Base-by-base conservation (phyloP, 352 stramenopile genomes). In the Phytophthora citrophthora region DNA sequence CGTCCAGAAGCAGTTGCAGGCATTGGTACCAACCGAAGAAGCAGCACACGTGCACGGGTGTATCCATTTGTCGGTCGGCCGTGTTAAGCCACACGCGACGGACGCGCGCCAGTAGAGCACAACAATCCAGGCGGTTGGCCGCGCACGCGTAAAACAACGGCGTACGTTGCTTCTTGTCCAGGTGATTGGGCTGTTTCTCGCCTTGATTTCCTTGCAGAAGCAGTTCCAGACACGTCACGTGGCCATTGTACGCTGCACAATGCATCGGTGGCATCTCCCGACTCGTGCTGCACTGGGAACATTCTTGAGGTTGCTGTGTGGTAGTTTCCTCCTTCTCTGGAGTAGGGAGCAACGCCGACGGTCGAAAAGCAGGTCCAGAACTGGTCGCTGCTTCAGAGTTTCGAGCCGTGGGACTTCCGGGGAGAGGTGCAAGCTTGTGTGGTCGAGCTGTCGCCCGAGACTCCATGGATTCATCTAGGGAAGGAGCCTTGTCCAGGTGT, bases 81-180 rank as follows among this genome's bases (percentile, higher is more conserved):
- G 81, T 53, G 36, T 90, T 78, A 13, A 79, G 68, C 81, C 81
- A 88, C 36, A 79, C 48, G n/a, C 32, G n/a, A 26, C 75, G 77
- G 1, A 58, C 15, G 9, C 46, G 31, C 8, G 86, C 68, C 40
- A 90, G 32, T 24, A 85, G 54, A 38, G 54, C 61, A 13, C 72
- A 80, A 50, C 81, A 90, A 1, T 81, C 78, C n/a, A 80, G 54
- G 9, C 60, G 56, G 27, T 88, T 76, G 1, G 74, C 74, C n/a
- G 81, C 81, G 26, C 81, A 90, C 12, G 76, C 70, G 57, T 90
- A 90, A 34, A 90, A 90, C 34, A 90, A 57, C n/a, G 81, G 81
- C 13, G 81, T 90, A 13, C 81, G 74, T 3, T 81, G 74, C 55
- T 90, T 86, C 51, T 87, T 90, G 62, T 90, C 81, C 3, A 82